Percentiles rank a stretch among this genome's conserved stretches.
Evolutionary conservation across 805 yeast genomes (phyloP).

Genomic region (Teunomyces tritomae): DNA sequence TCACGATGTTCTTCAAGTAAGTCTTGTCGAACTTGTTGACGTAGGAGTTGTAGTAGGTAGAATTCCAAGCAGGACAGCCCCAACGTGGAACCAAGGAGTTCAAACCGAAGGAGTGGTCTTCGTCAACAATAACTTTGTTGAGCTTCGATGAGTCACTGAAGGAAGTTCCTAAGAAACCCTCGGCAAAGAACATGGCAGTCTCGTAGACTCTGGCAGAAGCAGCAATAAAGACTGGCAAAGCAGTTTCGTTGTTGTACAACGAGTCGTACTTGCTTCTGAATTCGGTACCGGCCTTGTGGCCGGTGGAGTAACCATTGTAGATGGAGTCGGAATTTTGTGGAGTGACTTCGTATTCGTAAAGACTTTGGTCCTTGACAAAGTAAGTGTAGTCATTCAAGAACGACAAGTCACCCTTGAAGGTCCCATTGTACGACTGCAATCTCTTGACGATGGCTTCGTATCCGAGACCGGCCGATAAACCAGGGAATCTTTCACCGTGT

Average conservation of each 20-base stretch:
- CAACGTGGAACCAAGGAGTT: conserved; percentile 57
- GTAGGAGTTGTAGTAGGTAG: conserved; percentile 13
- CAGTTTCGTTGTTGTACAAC: conserved; percentile 34
- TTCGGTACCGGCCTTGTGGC: conserved; percentile 46
- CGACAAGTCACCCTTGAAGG: conserved; percentile 47
- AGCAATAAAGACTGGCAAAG: conserved; percentile 53
- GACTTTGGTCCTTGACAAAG: conserved; percentile 37
- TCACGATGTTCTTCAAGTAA: conserved; percentile 18
- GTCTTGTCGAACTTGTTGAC: conserved; percentile 16
- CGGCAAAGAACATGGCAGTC: conserved; percentile 54
- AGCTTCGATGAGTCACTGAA: conserved; percentile 25
- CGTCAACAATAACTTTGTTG: conserved; percentile 44
- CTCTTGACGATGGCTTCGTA: conserved; percentile 27
- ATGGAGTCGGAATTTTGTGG: conserved; percentile 42
- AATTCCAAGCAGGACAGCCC: conserved; percentile 29
- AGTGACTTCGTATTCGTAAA: conserved; percentile 51
- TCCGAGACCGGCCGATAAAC: conserved; percentile 25
- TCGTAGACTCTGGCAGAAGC: conserved; percentile 55
- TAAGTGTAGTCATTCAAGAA: conserved; percentile 55
- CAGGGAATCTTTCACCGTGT: conserved; percentile 73
- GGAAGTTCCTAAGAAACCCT: conserved; percentile 55
- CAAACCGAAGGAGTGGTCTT: conserved; percentile 49
- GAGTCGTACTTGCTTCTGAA: conserved; percentile 51
- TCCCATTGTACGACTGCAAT: conserved; percentile 23
- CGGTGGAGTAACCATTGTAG: conserved; percentile 53